Base-by-base conservation (phyloP, 2,329 filamentous ascomycete genomes). In the Aspergillus fumigatiaffinis region DNA sequence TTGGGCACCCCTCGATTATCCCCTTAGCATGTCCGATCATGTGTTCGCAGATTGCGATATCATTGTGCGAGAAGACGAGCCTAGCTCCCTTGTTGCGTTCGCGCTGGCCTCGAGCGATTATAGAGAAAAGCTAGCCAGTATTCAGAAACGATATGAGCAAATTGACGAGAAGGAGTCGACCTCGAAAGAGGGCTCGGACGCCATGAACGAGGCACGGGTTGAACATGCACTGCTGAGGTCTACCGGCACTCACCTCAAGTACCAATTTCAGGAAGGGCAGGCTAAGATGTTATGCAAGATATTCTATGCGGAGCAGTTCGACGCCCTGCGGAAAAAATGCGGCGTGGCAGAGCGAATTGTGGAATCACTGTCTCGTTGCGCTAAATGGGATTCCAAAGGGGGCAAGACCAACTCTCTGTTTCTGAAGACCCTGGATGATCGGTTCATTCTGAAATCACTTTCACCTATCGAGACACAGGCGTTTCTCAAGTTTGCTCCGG, bases 381-480 rank as follows among this genome's bases (percentile, higher is more conserved):
- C 96, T 21, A 97, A 97, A 73, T 99, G 93, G 90, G 94, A 99
- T 75, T 96, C 91, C 3, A 96, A 96, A 71, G 95, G 94, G 25
- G 94, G 94, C 63, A 99, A 99, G 77, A 97, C 93, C 1, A 97
- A 97, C 71, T 97, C 92, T 0, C 87, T 99, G 4, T 99, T 99
- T 73, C 79, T 99, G 62, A 99, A 97, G 77, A 99, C 94, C 0
- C 81, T 97, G 23, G 94, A 99, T 73, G 92, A 97, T 68, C 87
- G 94, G 38, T 88, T 99, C 60, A 90, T 99, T 49, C 84, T 97
- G 67, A 97, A 97, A 79, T 92, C 90, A 0, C 80, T 99, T 9
- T 93, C 92, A 1, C 87, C 91, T 1, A 87, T 97, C 53, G 94
- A 99, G 76, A 95, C 94, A 1, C 88, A 91, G 41, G 92, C 94